Base-by-base conservation (phyloP, 345 rosid genomes). In the Ricinus communis region DNA sequence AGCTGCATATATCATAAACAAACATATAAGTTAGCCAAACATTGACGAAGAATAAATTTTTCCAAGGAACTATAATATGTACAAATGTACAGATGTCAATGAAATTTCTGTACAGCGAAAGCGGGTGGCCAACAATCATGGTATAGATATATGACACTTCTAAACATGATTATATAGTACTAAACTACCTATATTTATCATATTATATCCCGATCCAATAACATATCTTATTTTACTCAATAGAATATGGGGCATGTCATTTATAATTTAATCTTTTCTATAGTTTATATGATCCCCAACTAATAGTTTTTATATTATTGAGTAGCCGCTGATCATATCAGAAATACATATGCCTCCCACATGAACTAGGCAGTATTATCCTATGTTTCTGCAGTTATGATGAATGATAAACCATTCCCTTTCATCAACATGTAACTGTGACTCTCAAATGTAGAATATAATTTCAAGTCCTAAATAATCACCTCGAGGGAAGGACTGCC, bases 401-500 rank as follows among this genome's bases (percentile, higher is more conserved):
- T n/a, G n/a, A n/a, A n/a, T n/a, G n/a, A n/a, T n/a, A n/a, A n/a
- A n/a, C n/a, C n/a, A 33, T 33, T 33, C 38, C 38, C 38, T 33
- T 33, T 33, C 38, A 33, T 40, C 50, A 68, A 69, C 8, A 47
- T 16, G 33, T 5, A 62, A 65, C 57, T 11, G 27, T 22, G 8
- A 45, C 11, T 38, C 24, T 47, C 28, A 41, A 52, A 47, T 41
- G 15, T 25, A 54, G 43, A 3, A 46, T 28, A 58, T 11, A 50
- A 47, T 25, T 40, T 28, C 18, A 54, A 56, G 53, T 25, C 49
- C 62, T 1, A 50, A 28, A 50, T 28, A 73, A n/a, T 72, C 80
- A 93, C 97, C 96, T 87, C 30, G 94, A 87, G 69, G 90, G 86
- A 83, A 83, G 80, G 68, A 24, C 78, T 45, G 79, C 78, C 81